Conservation (phyloP, 2,329 filamentous ascomycete species). For the Periconia macrospinosa region DNA sequence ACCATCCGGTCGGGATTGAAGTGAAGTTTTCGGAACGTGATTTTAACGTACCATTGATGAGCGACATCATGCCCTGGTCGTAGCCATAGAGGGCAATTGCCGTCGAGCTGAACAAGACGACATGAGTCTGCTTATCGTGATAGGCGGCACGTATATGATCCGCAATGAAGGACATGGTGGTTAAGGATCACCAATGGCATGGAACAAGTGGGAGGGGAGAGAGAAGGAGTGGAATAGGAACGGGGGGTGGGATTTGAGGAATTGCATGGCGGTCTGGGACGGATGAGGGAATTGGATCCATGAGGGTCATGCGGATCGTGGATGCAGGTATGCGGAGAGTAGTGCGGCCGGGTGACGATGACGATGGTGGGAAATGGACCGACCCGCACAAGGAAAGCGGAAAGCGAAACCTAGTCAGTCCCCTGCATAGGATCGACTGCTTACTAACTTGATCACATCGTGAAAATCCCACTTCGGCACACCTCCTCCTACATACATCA, state of each 20-base stretch:
- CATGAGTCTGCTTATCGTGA: slow-evolving; percentile 48
- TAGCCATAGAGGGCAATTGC: slow-evolving; percentile 57
- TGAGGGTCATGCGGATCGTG: neutral
- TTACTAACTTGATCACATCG: no score
- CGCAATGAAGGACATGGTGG: slow-evolving; percentile 17
- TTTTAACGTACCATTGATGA: slow-evolving; percentile 45
- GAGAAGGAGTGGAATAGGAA: neutral
- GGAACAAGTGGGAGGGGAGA: slow-evolving; percentile 14
- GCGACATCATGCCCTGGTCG: slow-evolving; percentile 53
- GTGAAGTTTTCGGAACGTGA: no score
- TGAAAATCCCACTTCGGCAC: no score
- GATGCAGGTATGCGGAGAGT: no score
- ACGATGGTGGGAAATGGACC: no score
- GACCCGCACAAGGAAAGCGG: no score
- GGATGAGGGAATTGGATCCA: neutral
- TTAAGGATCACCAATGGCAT: slow-evolving; percentile 34
- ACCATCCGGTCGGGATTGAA: no score
- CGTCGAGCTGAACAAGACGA: slow-evolving; percentile 57
- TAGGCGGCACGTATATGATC: slow-evolving; percentile 24
- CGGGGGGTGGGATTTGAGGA: neutral
- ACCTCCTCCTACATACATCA: no score
- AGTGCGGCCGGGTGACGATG: no score
- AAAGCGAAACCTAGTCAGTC: no score
- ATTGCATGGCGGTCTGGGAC: neutral
- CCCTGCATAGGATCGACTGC: no score